Evolutionary conservation across 495 filamentous ascomycete genomes (phyloP).

Genomic region (Aspergillus ostianus): DNA sequence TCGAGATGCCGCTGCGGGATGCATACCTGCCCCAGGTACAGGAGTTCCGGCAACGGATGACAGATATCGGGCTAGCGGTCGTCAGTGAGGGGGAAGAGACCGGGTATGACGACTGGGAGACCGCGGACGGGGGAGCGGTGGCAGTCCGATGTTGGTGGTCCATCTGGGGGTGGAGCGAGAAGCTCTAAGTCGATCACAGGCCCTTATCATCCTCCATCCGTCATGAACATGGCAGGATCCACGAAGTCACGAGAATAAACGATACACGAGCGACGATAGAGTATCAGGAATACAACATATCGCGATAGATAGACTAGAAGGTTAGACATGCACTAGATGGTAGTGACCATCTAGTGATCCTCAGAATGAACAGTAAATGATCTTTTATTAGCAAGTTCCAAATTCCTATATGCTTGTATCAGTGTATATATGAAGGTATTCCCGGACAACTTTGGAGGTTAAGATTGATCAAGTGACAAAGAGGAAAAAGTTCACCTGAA

Average conservation of each 20-base stretch:
- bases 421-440: not conserved
- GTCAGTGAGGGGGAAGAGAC: conserved; percentile 60
- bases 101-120: conserved; percentile 71
- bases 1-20: conserved; percentile 65
- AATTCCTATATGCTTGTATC: not conserved
- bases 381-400: not conserved
- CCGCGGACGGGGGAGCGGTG: conserved; percentile 41
- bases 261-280: conserved; percentile 33
- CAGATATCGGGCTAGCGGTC: conserved; percentile 47
- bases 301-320: not conserved
- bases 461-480: not conserved
- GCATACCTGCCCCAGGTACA: conserved; percentile 52
- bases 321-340: not conserved
- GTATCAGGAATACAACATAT: conserved; percentile 23
- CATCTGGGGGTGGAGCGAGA: conserved; percentile 56
- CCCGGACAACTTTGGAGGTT: too few species aligned
- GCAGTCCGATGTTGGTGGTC: conserved; percentile 68
- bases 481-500: not conserved
- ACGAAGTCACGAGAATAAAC: conserved; percentile 31
- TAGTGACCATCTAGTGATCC: not conserved
- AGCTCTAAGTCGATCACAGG: conserved; percentile 24
- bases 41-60: conserved; percentile 57
- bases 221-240: conserved; percentile 22
- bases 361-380: not conserved
- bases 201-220: conserved; percentile 1